phyloP scores from a whole-genome alignment of 208 protist genomes.

The Histomonas meleagridis region DNA sequence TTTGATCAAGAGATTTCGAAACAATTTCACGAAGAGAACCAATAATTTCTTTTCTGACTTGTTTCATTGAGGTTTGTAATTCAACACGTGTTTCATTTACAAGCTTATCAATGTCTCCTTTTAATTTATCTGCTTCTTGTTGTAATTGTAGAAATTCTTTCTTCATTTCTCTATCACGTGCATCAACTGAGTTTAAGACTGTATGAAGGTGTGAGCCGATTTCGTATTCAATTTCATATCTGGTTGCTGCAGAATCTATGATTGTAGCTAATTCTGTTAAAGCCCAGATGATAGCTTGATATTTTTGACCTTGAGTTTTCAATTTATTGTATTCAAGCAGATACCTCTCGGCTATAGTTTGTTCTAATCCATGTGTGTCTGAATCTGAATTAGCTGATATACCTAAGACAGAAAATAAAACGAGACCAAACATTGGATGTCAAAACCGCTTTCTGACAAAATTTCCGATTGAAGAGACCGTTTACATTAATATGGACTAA shows the following conservation, averaged over 20 bases:
- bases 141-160: constrained; percentile 25
- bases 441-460: no score
- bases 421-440: no score
- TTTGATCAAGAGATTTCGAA: background rate
- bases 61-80: constrained; percentile 9
- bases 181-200: constrained; percentile 5
- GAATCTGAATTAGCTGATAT: no score
- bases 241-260: background rate
- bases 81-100: background rate
- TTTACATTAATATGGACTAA: no score
- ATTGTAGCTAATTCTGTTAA: background rate
- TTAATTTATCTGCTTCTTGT: background rate
- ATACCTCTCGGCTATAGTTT: background rate
- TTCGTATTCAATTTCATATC: constrained; percentile 35
- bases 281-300: constrained; percentile 26
- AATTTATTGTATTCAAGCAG: constrained; percentile 17
- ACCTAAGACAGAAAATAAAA: no score
- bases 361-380: no score
- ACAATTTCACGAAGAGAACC: background rate
- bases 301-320: constrained; percentile 27
- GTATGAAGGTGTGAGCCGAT: constrained; percentile 11
- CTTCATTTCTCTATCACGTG: constrained; percentile 19
- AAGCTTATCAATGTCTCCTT: background rate
- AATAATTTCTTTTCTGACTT: constrained; percentile 30
- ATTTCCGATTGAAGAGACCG: no score